These are phyloP conservation scores for Diplocarpon mali DNA, from an alignment of 2,329 filamentous ascomycete genomes.

Conservation along the genomic window DNA sequence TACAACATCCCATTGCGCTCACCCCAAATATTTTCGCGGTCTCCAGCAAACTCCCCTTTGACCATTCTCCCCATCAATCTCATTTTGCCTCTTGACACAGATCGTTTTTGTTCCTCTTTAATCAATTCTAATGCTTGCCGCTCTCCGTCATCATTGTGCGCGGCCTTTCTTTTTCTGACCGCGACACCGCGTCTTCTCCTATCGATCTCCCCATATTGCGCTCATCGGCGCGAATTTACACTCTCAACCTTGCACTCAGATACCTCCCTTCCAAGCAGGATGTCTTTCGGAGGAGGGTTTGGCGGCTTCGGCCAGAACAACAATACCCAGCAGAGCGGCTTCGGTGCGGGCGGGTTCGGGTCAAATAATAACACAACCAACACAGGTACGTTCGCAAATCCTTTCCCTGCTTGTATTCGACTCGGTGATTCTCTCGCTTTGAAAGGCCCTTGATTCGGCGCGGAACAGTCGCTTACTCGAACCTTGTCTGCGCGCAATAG, in stretches of 20 bases:
- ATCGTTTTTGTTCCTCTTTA: conserved; percentile 19
- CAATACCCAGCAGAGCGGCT: conserved; percentile 33
- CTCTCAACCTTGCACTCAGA: conserved; percentile 2
- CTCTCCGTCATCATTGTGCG: conserved; percentile 18
- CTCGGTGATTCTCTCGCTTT: conserved; percentile 9
- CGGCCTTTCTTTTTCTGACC: conserved; percentile 17
- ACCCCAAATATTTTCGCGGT: conserved; percentile 8
- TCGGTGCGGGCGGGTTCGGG: conserved; percentile 40
- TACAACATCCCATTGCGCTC: conserved; percentile 1
- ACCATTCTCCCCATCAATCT: conserved; percentile 8
- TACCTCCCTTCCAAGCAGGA: conserved; percentile 9
- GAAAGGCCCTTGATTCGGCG: conserved; percentile 12
- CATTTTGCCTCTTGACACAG: conserved; percentile 5
- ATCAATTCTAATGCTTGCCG: conserved; percentile 23
- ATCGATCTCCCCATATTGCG: conserved; percentile 8
- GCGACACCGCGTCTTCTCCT: conserved; percentile 19
- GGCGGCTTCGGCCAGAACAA: conserved; percentile 51
- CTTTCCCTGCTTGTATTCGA: conserved; percentile 7
- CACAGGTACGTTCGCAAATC: conserved; percentile 26
- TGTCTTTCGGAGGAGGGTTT: conserved; percentile 35
- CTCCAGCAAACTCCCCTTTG: conserved; percentile 5
- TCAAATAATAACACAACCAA: conserved; percentile 21
- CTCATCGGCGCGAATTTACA: neutral
- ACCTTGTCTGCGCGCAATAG: conserved; percentile 25
- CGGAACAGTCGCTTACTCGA: conserved; percentile 27